These are phyloP conservation scores for Grosmannia penicillata DNA, from an alignment of 2,329 filamentous ascomycete genomes.

Conservation along the genomic window DNA sequence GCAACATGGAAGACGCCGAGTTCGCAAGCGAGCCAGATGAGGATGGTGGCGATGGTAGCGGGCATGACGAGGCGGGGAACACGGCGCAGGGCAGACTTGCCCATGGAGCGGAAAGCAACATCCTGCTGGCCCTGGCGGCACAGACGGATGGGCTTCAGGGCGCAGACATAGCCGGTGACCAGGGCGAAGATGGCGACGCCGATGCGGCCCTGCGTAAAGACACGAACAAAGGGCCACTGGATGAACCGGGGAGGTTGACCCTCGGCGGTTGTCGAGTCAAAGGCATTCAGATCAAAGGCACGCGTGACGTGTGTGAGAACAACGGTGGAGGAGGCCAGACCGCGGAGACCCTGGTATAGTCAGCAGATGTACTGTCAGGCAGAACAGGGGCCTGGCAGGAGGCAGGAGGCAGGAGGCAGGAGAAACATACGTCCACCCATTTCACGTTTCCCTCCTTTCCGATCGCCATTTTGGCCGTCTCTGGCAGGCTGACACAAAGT, in stretches of 20 bases:
- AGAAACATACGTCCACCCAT: constrained; percentile 41
- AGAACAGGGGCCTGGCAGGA: background rate
- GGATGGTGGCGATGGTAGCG: constrained; percentile 34
- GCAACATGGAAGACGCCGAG: constrained; percentile 41
- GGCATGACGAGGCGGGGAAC: constrained; percentile 44
- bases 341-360: constrained; percentile 33
- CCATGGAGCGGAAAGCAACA: constrained; percentile 36
- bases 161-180: constrained; percentile 49
- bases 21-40: constrained; percentile 38
- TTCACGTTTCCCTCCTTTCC: constrained; percentile 36
- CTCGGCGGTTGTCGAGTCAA: constrained; percentile 24
- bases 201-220: constrained; percentile 44
- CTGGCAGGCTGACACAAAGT: background rate
- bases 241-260: constrained; percentile 31
- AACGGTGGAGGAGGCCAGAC: constrained; percentile 37
- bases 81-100: constrained; percentile 41
- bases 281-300: constrained; percentile 34
- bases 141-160: constrained; percentile 43
- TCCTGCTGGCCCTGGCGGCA: constrained; percentile 37
- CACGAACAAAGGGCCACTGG: constrained; percentile 43
- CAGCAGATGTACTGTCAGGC: background rate
- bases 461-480: constrained; percentile 19
- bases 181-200: constrained; percentile 54
- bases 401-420: background rate
- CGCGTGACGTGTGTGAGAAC: constrained; percentile 39